Base-by-base conservation (phyloP, 495 filamentous ascomycete species). In the Zalerion maritima region DNA sequence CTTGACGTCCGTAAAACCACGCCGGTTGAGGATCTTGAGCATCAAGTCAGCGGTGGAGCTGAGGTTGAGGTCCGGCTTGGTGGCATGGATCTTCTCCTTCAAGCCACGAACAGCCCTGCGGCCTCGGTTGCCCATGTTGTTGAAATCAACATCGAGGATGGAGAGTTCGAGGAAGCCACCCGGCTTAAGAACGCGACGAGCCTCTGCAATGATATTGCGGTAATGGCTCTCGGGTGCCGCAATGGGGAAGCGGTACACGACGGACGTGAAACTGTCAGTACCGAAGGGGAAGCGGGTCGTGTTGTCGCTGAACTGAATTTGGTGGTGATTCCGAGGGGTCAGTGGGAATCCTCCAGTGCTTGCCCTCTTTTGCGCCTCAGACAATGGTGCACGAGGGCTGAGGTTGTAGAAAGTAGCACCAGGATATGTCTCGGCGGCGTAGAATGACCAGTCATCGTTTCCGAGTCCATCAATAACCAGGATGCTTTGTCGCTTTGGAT, bases 401-500 rank as follows among this genome's bases (percentile, higher is more conserved):
- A 87, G 64, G 44, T 82, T 91, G 62, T 92, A 94, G 34, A 97
- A 75, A 12, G 75, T 78, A 0, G 81, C 80, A 17, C 67, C 67
- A 1, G 81, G 81, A 40, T 97, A 96, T 2, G 85, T 91, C 47
- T 94, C 67, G 9, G 89, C 83, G 28, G 81, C 86, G 50, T 94
- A 97, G 55, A 91, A 96, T 3, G 86, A 94, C 91, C 91, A 99
- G 50, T 99, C 91, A 41, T 89, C 75, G 36, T 75, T 58, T 16
- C 58, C 61, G 17, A 97, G 70, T 7, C 91, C 91, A 50, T 99
- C 89, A 22, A 99, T 67, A 13, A 99, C 78, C 10, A 99, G 67
- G 18, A 99, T 75, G 5, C 69, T 64, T 21, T 73, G 71, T 12
- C 56, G 57, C 34, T 69, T 64, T n/a, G n/a, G n/a, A n/a, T n/a